phyloP scores from a whole-genome alignment of 2,329 filamentous ascomycete species.

The Rugonectria rugulosa region DNA sequence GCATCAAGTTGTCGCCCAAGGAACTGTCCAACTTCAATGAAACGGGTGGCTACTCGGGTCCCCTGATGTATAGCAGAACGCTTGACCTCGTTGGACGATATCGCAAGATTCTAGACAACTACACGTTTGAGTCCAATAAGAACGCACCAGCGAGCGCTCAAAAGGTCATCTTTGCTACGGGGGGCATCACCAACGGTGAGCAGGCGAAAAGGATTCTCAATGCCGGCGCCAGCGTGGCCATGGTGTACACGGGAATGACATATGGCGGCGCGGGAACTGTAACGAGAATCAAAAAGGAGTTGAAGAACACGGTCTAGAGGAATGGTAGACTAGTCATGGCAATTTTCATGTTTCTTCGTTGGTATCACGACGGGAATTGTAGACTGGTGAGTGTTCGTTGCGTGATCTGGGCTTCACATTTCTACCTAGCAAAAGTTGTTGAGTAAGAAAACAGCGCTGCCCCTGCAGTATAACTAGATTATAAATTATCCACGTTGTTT shows the following conservation, averaged over 20 bases:
- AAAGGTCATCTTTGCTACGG: slow-evolving; percentile 92
- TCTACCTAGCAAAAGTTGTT: background rate
- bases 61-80: slow-evolving; percentile 84
- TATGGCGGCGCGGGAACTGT: slow-evolving; percentile 71
- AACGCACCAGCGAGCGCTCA: slow-evolving; percentile 49
- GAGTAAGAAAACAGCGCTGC: background rate
- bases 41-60: slow-evolving; percentile 89
- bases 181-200: slow-evolving; percentile 87
- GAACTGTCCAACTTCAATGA: slow-evolving; percentile 77
- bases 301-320: slow-evolving; percentile 53
- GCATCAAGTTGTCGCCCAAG: slow-evolving; percentile 67
- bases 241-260: slow-evolving; percentile 83
- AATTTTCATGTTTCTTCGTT: slow-evolving; percentile 15
- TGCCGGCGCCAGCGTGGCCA: slow-evolving; percentile 88
- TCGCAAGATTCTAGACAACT: slow-evolving; percentile 69
- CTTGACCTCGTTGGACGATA: slow-evolving; percentile 82
- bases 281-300: slow-evolving; percentile 70
- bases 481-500: no score
- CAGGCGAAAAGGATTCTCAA: slow-evolving; percentile 85
- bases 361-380: background rate
- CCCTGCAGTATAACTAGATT: no score
- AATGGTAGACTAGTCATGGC: slow-evolving; percentile 7
- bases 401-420: background rate
- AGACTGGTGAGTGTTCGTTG: background rate
- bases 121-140: slow-evolving; percentile 42